Conservation (phyloP, 805 yeast species). For the Yarrowia sp. region DNA sequence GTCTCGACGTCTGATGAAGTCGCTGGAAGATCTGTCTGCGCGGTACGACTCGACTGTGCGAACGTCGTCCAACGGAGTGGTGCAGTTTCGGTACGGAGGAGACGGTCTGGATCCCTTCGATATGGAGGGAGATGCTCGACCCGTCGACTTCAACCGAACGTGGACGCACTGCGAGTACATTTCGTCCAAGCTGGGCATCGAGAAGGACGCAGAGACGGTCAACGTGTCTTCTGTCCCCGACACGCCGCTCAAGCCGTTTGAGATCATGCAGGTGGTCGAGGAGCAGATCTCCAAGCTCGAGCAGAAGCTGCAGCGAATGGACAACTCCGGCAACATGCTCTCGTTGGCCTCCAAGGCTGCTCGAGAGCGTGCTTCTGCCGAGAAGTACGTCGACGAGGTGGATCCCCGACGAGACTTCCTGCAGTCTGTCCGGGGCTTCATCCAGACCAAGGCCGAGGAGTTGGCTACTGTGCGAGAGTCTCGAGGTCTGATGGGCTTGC, state of each 20-base stretch:
- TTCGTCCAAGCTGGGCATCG: conserved; percentile 22
- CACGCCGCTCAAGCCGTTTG: conserved; percentile 63
- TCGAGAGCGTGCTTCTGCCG: conserved; percentile 37
- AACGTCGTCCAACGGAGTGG: conserved; percentile 93
- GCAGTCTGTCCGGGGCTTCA: conserved; percentile 65
- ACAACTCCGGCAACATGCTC: conserved; percentile 63
- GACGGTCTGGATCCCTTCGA: conserved; percentile 97
- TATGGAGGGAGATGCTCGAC: conserved; percentile 98
- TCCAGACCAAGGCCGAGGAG: conserved; percentile 53
- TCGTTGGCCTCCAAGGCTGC: conserved; percentile 41
- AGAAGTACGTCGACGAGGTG: conserved; percentile 72
- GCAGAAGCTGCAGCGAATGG: conserved; percentile 58
- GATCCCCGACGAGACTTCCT: conserved; percentile 90
- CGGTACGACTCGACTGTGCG: conserved; percentile 93
- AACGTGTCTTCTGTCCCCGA: conserved; percentile 53
- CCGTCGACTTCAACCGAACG: conserved; percentile 88
- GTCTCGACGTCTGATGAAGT: conserved; percentile 97
- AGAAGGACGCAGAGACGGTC: conserved; percentile 1
- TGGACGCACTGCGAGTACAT: conserved; percentile 90
- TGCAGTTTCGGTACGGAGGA: conserved; percentile 97
- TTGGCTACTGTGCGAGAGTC: conserved; percentile 58
- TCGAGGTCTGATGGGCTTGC: conserved; percentile 49
- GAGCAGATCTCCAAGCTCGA: conserved; percentile 61
- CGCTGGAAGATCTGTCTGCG: conserved; percentile 90
- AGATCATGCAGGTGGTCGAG: conserved; percentile 57